Base-by-base conservation (phyloP, 129 eudicot genomes). In the Artemisia argyi region DNA sequence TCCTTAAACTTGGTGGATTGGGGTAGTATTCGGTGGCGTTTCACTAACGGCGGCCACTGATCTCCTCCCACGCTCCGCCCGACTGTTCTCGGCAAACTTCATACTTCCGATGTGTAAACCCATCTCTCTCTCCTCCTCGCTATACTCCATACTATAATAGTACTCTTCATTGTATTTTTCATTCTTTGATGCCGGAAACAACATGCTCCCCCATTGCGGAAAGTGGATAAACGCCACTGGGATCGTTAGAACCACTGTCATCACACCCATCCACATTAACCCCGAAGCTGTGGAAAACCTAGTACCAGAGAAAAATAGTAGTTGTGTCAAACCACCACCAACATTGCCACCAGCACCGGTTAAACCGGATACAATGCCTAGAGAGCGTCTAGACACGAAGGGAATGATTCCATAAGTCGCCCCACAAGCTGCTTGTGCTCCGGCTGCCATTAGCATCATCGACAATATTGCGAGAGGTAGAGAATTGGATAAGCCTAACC, bases 201-300 rank as follows among this genome's bases (percentile, higher is more conserved):
- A 79, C 90, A 89, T 89, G 71, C 96, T 86, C 48, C 92, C 96
- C 96, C 96, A 89, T 56, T 89, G 96, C 1, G 89, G 96, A 13
- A 89, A 89, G 46, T 89, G 87, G 4, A 86, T 72, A 11, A 89
- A 49, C 0, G 81, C 79, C 73, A 89, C 89, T 10, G 92, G 92
- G 19, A 89, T 69, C 16, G 96, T 86, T 17, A 84, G 52, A 13
- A 61, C 81, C 39, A 89, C 79, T 2, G 84, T 76, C 95, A 75
- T 81, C 12, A 90, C 83, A 10, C 96, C 96, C 96, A 90, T 90
- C 76, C 82, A 84, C 4, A 76, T 66, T 7, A 90, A 32, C 55
- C 97, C 95, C 59, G 48, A 35, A 0, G 83, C 83, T 1, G 97
- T 87, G 3, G 89, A 76, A 60, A 78, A 87, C 20, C 68, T 79